These are phyloP conservation scores for Citrus inodora DNA, from an alignment of 345 rosid species.

Conservation along the genomic window DNA sequence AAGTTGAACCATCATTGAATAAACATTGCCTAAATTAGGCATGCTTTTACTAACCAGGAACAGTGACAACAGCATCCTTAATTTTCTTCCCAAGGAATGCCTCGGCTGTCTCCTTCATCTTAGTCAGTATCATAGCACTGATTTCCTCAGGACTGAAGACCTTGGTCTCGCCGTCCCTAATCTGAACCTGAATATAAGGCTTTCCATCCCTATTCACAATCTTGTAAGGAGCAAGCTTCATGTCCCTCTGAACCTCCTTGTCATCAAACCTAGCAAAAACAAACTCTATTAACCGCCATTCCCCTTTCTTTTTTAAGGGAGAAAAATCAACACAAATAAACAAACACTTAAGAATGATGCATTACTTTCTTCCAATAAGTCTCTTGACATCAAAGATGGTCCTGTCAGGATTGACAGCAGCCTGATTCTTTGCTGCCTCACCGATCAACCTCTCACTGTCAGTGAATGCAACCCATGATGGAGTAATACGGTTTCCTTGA, in stretches of 20 bases:
- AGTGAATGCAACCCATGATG: conserved; percentile 97
- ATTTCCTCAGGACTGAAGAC: conserved; percentile 95
- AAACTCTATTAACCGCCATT: neutral
- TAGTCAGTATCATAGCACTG: conserved; percentile 84
- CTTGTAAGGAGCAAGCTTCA: conserved; percentile 89
- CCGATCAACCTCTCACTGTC: conserved; percentile 91
- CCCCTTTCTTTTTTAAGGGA: neutral
- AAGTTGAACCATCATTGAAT: neutral
- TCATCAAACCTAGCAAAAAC: conserved; percentile 65
- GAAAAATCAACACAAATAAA: neutral
- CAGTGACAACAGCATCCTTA: conserved; percentile 97
- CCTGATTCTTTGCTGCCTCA: conserved; percentile 98
- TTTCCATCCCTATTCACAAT: conserved; percentile 90
- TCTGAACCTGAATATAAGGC: conserved; percentile 86
- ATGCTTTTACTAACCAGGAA: conserved; percentile 67
- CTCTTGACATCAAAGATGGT: conserved; percentile 92
- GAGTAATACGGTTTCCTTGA: conserved; percentile 97
- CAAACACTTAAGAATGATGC: neutral
- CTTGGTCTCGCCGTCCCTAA: conserved; percentile 94
- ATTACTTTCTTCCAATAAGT: conserved; percentile 91
- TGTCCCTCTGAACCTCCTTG: conserved; percentile 90
- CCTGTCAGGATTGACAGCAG: conserved; percentile 82
- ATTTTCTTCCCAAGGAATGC: conserved; percentile 99
- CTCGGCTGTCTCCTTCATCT: conserved; percentile 99
- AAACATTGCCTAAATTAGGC: neutral